These are phyloP conservation scores for Ophiostoma triangulosporum DNA, from an alignment of 2,329 filamentous ascomycete genomes.

Conservation along the genomic window DNA sequence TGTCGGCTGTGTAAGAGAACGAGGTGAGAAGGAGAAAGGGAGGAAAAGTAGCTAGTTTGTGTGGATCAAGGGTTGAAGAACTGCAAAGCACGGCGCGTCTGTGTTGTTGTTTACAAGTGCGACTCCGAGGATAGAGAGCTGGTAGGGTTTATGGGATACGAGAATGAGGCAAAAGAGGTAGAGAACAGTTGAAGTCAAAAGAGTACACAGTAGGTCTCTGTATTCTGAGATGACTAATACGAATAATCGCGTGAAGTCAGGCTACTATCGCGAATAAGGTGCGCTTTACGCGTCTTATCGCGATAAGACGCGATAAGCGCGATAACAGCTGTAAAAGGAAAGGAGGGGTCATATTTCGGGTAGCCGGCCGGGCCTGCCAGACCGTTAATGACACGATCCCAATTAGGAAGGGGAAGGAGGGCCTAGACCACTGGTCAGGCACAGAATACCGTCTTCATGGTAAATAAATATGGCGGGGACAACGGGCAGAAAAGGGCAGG, in stretches of 20 bases:
- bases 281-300: not conserved
- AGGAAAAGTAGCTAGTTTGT: conserved; percentile 1
- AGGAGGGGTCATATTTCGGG: not conserved
- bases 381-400: conserved; percentile 1
- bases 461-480: not conserved
- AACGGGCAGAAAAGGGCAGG: not conserved
- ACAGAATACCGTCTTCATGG: not conserved
- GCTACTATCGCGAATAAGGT: not conserved
- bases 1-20: not conserved
- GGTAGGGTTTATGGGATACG: too few species aligned
- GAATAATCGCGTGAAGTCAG: not conserved
- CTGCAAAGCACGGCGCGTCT: not conserved
- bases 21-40: not conserved
- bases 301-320: not conserved
- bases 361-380: not conserved
- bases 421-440: not conserved
- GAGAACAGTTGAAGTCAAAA: not conserved
- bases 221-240: not conserved
- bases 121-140: too few species aligned
- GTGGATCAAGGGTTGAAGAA: conserved; percentile 6
- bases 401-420: conserved; percentile 7
- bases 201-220: not conserved
- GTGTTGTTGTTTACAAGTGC: not conserved
- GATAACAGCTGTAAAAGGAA: not conserved
- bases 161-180: too few species aligned